phyloP scores from a whole-genome alignment of 2,329 filamentous ascomycete species.

The Herpotrichia juniperi region DNA sequence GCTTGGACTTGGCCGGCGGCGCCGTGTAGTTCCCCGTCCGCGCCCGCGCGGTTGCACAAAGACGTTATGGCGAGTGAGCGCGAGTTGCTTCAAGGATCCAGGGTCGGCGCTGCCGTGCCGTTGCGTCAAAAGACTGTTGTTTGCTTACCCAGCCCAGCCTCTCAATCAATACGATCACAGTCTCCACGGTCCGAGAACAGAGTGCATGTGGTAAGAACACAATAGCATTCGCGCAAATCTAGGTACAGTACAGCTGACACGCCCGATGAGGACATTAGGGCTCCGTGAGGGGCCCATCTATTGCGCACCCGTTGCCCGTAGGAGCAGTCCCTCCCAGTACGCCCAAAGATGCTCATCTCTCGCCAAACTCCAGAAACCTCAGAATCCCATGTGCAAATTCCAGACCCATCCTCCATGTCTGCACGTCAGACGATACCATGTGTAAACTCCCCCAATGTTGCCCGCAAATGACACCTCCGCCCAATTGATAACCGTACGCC shows the following conservation, averaged over 20 bases:
- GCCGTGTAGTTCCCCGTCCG: slow-evolving; percentile 12
- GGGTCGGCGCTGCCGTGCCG: slow-evolving; percentile 1
- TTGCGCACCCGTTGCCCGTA: slow-evolving; percentile 6
- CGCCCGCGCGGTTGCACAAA: slow-evolving; percentile 16
- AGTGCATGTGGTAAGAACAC: slow-evolving; percentile 1
- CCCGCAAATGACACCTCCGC: slow-evolving; percentile 1
- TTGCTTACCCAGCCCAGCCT: slow-evolving; percentile 8
- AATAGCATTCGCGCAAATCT: slow-evolving; percentile 17
- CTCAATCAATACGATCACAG: neutral
- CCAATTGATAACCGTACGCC: slow-evolving; percentile 6
- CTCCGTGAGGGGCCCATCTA: slow-evolving; percentile 10
- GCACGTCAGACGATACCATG: slow-evolving; percentile 9
- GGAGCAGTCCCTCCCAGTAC: slow-evolving; percentile 6
- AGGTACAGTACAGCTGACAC: slow-evolving; percentile 4
- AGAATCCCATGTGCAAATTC: slow-evolving; percentile 10
- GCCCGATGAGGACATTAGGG: neutral
- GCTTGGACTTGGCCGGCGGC: slow-evolving; percentile 9
- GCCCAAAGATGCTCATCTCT: slow-evolving; percentile 19
- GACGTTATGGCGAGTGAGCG: slow-evolving; percentile 12
- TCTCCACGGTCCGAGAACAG: slow-evolving; percentile 8
- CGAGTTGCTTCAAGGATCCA: neutral
- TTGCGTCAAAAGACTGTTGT: slow-evolving; percentile 19
- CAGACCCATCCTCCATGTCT: slow-evolving; percentile 6
- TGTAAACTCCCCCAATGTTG: neutral
- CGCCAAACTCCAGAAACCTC: slow-evolving; percentile 10